Evolutionary conservation across 495 filamentous ascomycete genomes (phyloP).

Genomic region (Neurospora discreta): DNA sequence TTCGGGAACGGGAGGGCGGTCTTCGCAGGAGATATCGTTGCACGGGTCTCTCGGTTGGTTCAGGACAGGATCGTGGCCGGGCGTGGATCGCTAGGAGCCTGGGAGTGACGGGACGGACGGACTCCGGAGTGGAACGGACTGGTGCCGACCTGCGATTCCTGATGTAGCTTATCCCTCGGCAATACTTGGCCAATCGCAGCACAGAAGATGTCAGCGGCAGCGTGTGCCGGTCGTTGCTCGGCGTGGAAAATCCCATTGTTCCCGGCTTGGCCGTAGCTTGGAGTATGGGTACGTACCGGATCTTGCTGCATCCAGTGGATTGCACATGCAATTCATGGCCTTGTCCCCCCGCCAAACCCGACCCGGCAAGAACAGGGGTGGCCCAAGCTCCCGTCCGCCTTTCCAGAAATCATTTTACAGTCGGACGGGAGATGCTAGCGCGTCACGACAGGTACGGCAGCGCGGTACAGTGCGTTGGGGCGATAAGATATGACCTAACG

Average conservation of each 20-base stretch:
- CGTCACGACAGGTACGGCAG: background rate
- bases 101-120: background rate
- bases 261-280: background rate
- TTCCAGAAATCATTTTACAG: background rate
- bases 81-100: background rate
- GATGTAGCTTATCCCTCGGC: background rate
- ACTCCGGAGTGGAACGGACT: background rate
- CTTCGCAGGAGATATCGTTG: background rate
- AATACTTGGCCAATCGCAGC: background rate
- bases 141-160: background rate
- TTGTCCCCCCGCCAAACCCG: background rate
- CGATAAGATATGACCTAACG: background rate
- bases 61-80: background rate
- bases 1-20: background rate
- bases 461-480: background rate
- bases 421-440: background rate
- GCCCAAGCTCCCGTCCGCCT: conserved; percentile 1
- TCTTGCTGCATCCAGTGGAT: background rate
- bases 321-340: background rate
- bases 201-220: background rate
- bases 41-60: background rate
- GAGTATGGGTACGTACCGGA: background rate
- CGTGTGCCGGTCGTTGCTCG: background rate
- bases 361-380: background rate
- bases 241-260: background rate